A percentile compares a stretch with the other conserved stretches of the same genome.
Evolutionary conservation across 257 asterid species (phyloP).

Genomic region (Rubia yunnanensis): DNA sequence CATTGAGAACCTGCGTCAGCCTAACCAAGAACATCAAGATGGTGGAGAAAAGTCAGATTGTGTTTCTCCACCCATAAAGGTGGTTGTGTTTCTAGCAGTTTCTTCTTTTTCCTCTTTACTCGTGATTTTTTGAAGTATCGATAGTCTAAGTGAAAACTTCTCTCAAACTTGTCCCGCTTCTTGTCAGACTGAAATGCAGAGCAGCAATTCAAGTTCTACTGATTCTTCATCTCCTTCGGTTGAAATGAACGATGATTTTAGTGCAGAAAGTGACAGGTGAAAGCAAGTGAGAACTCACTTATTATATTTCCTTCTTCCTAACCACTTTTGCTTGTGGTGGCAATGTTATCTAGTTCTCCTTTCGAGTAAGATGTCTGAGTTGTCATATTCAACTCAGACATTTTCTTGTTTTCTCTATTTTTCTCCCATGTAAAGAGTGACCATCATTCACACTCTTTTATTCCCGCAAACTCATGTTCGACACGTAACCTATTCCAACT

Average conservation of each 20-base stretch:
- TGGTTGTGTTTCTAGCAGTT: slow-evolving; percentile 16
- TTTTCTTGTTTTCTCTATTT: background rate
- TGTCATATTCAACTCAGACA: background rate
- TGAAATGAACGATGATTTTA: slow-evolving; percentile 27
- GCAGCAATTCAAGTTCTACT: slow-evolving; percentile 27
- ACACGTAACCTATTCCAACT: no score
- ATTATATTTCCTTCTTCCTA: slow-evolving; percentile 16
- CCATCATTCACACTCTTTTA: background rate
- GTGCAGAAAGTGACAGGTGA: slow-evolving; percentile 51
- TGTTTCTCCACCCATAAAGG: slow-evolving; percentile 28
- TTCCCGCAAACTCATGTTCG: background rate
- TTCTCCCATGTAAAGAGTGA: background rate
- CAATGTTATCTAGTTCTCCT: background rate
- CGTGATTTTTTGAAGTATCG: slow-evolving; percentile 1
- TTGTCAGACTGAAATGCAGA: slow-evolving; percentile 27
- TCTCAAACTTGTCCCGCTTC: slow-evolving; percentile 12
- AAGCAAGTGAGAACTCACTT: slow-evolving; percentile 33
- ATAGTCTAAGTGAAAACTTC: slow-evolving; percentile 1
- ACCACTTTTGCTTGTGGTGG: background rate
- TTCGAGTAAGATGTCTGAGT: background rate
- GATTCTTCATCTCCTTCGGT: slow-evolving; percentile 33
- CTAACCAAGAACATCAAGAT: slow-evolving; percentile 28
- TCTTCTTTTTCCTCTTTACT: slow-evolving; percentile 14
- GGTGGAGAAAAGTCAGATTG: slow-evolving; percentile 25
- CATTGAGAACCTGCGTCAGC: slow-evolving; percentile 49